Evolutionary conservation across 768 basidiomycete species (phyloP), one percentile per base, ranked within the genome.

Genomic region (Phylloporus rhodoxanthus): DNA sequence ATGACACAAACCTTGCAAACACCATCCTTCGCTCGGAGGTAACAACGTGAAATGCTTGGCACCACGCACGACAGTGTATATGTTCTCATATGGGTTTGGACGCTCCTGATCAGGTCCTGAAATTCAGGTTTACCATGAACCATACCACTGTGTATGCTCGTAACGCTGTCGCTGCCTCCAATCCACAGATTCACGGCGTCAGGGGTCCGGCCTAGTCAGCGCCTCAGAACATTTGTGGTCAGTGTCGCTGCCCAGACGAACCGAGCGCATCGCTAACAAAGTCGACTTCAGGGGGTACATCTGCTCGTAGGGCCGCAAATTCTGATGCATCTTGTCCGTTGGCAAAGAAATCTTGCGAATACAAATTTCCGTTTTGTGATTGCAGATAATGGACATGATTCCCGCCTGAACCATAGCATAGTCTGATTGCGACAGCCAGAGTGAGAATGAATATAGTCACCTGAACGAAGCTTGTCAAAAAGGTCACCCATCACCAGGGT

Each of bases 111-210:
- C 46, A 48, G 36, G 17, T 38, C 26, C 41, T 36, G 10, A 25
- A 20, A 29, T 8, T 8, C 45, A 32, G 13, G 23, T 38, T 38
- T n/a, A 47, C 25, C 17, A 23, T 28, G 34, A 0, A 19, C 56
- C 73, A 45, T 55, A 90, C 91, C 92, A 60, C 81, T 87, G 63
- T 97, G 94, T 39, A 95, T 76, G 47, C 85, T 90, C 1, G 94
- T 96, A 13, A 81, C 71, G 60, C 90, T 92, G 50, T 72, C 70
- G 47, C 74, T 72, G 58, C 87, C 77, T 10, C 94, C 93, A 30
- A 96, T 88, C 92, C 93, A 97, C 17, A 97, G 61, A 62, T 96
- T 96, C 3, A 91, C 91, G 5, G 91, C 93, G 59, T 97, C 94
- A 0, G 93, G 90, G 15, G 70, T 56, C 55, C 69, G 73, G 32